Conservation (phyloP, 176 grass and related monocot species). For the Zea luxurians region DNA sequence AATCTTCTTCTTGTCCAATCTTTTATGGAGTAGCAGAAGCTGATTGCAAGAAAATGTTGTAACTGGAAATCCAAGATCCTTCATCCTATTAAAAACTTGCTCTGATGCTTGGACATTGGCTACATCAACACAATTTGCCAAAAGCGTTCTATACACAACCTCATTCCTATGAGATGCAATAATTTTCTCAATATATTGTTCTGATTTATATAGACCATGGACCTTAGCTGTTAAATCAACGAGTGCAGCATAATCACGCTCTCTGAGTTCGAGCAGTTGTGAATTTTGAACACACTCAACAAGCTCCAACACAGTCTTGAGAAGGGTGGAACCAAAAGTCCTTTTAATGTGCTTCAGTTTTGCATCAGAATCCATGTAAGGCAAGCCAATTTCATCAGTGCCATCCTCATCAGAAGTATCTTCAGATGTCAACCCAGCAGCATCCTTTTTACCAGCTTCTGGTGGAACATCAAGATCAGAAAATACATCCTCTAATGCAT, state of each 20-base stretch:
- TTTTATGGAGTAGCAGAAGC: constrained; percentile 76
- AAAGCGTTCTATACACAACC: constrained; percentile 66
- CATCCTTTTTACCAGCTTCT: constrained; percentile 49
- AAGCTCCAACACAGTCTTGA: constrained; percentile 57
- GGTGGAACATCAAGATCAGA: constrained; percentile 71
- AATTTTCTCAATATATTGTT: constrained; percentile 60
- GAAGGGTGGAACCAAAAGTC: constrained; percentile 18
- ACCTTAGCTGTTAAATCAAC: constrained; percentile 69
- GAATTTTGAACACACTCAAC: constrained; percentile 59
- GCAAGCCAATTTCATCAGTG: constrained; percentile 38
- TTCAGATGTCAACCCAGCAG: constrained; percentile 43
- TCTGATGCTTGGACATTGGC: constrained; percentile 61
- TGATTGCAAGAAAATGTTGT: constrained; percentile 64
- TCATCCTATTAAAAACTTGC: constrained; percentile 69
- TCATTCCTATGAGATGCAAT: constrained; percentile 58
- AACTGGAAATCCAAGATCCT: constrained; percentile 50
- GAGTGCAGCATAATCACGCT: constrained; percentile 60
- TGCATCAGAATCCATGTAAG: constrained; percentile 36
- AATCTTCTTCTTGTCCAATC: constrained; percentile 67
- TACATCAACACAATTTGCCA: constrained; percentile 56
- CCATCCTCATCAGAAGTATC: constrained; percentile 57
- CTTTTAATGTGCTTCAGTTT: constrained; percentile 27
- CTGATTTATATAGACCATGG: constrained; percentile 54
- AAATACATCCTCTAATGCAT: constrained; percentile 70
- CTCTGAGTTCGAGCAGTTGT: constrained; percentile 50